Conservation (phyloP, 768 basidiomycete genomes). For the Auricularia auricula-judae region DNA sequence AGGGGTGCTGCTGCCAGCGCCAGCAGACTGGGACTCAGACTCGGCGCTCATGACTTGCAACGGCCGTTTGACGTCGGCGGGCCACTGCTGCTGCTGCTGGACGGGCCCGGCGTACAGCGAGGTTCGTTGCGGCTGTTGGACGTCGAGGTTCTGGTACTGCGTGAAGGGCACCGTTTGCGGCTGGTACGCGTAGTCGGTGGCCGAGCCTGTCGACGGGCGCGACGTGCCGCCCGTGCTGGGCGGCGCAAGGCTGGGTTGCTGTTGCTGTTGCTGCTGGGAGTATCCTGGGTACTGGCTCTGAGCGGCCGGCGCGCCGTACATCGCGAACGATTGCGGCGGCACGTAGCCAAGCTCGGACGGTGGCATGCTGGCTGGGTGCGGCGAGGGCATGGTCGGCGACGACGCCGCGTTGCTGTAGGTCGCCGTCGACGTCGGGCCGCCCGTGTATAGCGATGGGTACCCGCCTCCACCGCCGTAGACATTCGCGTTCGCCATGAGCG, state of each 20-base stretch:
- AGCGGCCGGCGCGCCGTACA: not conserved
- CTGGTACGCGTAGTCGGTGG: too few relatives aligned
- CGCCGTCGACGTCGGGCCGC: not conserved
- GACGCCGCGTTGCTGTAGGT: not conserved
- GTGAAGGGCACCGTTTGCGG: too few relatives aligned
- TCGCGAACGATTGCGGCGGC: not conserved
- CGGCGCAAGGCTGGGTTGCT: not conserved
- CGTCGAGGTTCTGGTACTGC: too few relatives aligned
- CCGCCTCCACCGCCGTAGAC: too few relatives aligned
- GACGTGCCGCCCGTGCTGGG: too few relatives aligned
- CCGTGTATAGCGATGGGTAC: too few relatives aligned
- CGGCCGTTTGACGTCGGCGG: not conserved
- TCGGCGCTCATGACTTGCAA: not conserved
- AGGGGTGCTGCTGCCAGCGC: not conserved
- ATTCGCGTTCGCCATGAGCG: too few relatives aligned
- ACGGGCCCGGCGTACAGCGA: not conserved
- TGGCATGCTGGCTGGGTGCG: not conserved
- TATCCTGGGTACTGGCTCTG: not conserved
- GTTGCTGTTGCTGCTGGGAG: not conserved
- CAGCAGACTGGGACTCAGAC: not conserved
- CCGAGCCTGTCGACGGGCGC: too few relatives aligned
- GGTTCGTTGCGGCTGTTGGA: not conserved
- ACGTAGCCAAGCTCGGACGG: not conserved
- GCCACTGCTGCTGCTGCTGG: not conserved
- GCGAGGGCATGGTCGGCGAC: not conserved